These are phyloP conservation scores for Penicillium psychrosexuale DNA, from an alignment of 2,329 filamentous ascomycete genomes.

Conservation along the genomic window DNA sequence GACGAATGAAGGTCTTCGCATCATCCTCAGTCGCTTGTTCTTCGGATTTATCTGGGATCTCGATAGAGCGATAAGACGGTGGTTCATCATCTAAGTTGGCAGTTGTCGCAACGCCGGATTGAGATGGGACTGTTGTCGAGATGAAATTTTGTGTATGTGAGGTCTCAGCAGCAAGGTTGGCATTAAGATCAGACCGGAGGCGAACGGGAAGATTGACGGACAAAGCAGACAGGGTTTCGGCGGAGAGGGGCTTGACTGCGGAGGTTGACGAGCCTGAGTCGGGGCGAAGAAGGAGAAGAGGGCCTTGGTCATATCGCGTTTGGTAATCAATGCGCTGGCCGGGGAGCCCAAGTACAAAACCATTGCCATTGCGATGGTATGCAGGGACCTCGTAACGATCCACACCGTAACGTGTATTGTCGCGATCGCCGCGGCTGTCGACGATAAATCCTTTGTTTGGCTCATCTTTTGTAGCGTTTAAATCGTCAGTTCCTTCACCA, in stretches of 20 bases:
- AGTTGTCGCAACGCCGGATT: background rate
- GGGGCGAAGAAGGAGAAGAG: constrained; percentile 33
- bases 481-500: background rate
- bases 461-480: background rate
- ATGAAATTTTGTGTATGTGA: background rate
- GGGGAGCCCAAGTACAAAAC: constrained; percentile 66
- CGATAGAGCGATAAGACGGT: constrained; percentile 62
- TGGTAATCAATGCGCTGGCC: constrained; percentile 65
- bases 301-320: constrained; percentile 41
- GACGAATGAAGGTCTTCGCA: constrained; percentile 38
- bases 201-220: background rate
- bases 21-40: constrained; percentile 38
- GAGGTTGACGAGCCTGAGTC: background rate
- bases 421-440: constrained; percentile 72
- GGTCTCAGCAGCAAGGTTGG: background rate
- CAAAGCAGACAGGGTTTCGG: background rate
- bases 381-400: constrained; percentile 68
- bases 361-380: constrained; percentile 67
- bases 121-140: background rate
- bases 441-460: constrained; percentile 50
- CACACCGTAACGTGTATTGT: constrained; percentile 71
- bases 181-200: background rate
- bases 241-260: background rate
- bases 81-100: constrained; percentile 39
- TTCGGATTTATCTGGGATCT: constrained; percentile 56